Conservation (phyloP, 176 grass and related monocot species). For the Paspalum notatum region DNA sequence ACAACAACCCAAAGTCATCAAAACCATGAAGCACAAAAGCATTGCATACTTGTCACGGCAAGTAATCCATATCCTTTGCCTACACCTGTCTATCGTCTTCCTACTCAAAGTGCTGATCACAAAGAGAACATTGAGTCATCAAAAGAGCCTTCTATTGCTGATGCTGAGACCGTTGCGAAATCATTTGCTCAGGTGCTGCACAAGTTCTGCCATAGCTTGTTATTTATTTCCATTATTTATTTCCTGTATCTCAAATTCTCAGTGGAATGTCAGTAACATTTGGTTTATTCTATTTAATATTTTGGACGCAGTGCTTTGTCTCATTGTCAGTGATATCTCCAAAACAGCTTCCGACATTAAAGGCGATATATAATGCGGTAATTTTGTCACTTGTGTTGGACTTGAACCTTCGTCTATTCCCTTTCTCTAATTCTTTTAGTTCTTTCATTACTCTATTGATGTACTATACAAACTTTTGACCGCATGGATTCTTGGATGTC, state of each 20-base stretch:
- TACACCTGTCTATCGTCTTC: constrained; percentile 69
- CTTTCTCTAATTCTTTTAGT: neutral
- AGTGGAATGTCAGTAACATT: neutral
- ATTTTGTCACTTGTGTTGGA: constrained; percentile 29
- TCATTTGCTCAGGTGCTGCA: constrained; percentile 77
- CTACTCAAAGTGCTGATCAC: constrained; percentile 55
- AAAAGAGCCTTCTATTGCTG: constrained; percentile 62
- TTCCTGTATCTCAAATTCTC: constrained; percentile 20
- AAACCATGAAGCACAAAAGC: constrained; percentile 82
- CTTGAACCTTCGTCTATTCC: neutral
- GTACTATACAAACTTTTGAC: neutral
- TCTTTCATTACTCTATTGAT: constrained; percentile 38
- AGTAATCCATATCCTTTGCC: constrained; percentile 90
- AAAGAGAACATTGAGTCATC: constrained; percentile 64
- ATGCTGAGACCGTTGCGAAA: constrained; percentile 83
- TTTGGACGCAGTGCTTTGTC: constrained; percentile 70
- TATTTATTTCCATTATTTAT: constrained; percentile 18
- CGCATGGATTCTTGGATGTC: neutral
- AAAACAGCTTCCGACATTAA: constrained; percentile 87
- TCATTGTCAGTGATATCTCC: constrained; percentile 92
- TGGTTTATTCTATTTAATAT: constrained; percentile 33
- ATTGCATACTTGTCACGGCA: constrained; percentile 90
- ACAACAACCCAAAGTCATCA: constrained; percentile 56
- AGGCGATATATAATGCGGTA: constrained; percentile 94
- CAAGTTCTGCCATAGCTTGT: constrained; percentile 29